Conservation (phyloP, 2,329 filamentous ascomycete genomes). For the Aspergillus ochraceoroseus region DNA sequence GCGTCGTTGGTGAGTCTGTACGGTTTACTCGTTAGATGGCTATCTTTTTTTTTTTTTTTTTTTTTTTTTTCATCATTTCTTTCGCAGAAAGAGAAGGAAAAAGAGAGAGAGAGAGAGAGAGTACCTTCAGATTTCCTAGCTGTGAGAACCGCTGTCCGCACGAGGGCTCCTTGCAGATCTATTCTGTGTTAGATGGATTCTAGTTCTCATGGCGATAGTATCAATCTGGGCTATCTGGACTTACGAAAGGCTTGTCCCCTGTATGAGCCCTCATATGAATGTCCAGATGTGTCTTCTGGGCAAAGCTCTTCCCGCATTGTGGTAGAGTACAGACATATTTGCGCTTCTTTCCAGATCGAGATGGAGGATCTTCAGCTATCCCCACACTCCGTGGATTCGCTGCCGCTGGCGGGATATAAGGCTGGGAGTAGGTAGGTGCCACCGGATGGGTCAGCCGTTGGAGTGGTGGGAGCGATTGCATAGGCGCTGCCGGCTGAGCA, state of each 20-base stretch:
- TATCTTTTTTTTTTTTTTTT: background rate
- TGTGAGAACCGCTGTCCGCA: slow-evolving; percentile 84
- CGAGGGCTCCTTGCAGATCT: slow-evolving; percentile 64
- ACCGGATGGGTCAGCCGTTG: slow-evolving; percentile 33
- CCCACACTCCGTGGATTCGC: slow-evolving; percentile 21
- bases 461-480: slow-evolving; percentile 35
- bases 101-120: background rate
- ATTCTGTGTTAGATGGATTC: background rate
- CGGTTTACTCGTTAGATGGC: background rate
- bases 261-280: slow-evolving; percentile 87
- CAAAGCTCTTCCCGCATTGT: slow-evolving; percentile 75
- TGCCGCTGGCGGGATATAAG: slow-evolving; percentile 23
- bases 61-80: background rate
- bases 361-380: slow-evolving; percentile 35
- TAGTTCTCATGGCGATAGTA: background rate
- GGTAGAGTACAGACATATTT: slow-evolving; percentile 71
- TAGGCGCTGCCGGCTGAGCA: slow-evolving; percentile 17
- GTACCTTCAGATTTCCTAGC: slow-evolving; percentile 79
- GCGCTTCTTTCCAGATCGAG: slow-evolving; percentile 42
- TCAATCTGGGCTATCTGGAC: slow-evolving; percentile 34
- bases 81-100: background rate
- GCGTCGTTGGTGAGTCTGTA: slow-evolving; percentile 74
- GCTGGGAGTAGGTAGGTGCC: slow-evolving; percentile 20
- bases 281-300: slow-evolving; percentile 86
- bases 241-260: slow-evolving; percentile 82